phyloP scores from a whole-genome alignment of 768 basidiomycete genomes.

The Trametes cubensis region DNA sequence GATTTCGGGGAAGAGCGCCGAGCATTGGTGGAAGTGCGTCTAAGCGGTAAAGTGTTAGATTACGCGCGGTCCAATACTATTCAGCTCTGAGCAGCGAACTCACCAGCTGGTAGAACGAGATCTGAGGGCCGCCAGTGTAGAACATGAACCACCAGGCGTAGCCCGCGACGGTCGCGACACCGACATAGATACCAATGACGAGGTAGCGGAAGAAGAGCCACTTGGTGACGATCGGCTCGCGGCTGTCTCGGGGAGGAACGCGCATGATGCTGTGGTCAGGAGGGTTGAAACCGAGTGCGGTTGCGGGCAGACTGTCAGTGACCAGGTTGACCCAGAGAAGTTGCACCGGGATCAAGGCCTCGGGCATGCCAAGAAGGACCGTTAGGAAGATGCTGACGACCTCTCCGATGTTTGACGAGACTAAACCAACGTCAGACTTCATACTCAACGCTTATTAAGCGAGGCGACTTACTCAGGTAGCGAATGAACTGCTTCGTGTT shows the following conservation, averaged over 20 bases:
- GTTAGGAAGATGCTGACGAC: slow-evolving; percentile 98
- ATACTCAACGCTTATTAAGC: not conserved
- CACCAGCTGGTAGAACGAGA: slow-evolving; percentile 90
- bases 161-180: slow-evolving; percentile 92
- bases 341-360: slow-evolving; percentile 96
- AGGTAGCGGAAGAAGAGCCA: slow-evolving; percentile 98
- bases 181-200: slow-evolving; percentile 92
- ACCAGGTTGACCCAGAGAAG: slow-evolving; percentile 98
- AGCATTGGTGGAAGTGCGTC: slow-evolving; percentile 97
- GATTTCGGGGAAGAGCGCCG: slow-evolving; percentile 79
- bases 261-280: slow-evolving; percentile 97
- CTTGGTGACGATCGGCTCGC: slow-evolving; percentile 85
- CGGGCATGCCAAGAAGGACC: slow-evolving; percentile 98
- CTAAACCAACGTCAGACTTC: slow-evolving; percentile 37
- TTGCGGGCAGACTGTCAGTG: slow-evolving; percentile 95
- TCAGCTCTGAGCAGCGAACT: slow-evolving; percentile 36
- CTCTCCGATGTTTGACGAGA: slow-evolving; percentile 97
- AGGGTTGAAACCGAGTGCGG: slow-evolving; percentile 97
- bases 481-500: slow-evolving; percentile 99
- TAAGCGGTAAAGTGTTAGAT: slow-evolving; percentile 34
- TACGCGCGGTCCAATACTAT: not conserved
- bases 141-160: slow-evolving; percentile 99
- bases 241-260: slow-evolving; percentile 86
- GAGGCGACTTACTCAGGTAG: slow-evolving; percentile 77
- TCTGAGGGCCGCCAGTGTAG: slow-evolving; percentile 89